Percentiles rank a stretch among this genome's conserved stretches.
phyloP scores from a whole-genome alignment of 2,329 filamentous ascomycete species.

The Cladosporium oxysporum region DNA sequence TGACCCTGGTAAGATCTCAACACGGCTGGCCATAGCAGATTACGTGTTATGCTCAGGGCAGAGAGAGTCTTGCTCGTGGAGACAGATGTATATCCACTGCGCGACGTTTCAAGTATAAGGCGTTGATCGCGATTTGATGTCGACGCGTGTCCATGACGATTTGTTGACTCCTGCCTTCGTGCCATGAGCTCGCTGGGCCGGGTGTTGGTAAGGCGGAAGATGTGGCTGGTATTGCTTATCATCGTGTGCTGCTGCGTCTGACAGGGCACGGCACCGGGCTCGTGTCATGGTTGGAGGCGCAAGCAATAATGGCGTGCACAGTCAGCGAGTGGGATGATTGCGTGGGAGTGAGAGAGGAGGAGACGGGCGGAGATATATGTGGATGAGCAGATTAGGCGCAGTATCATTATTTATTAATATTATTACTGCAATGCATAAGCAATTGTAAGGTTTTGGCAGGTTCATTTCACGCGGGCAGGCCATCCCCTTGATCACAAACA shows the following conservation, averaged over 20 bases:
- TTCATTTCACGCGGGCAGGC: background rate
- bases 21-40: background rate
- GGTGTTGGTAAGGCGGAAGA: background rate
- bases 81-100: background rate
- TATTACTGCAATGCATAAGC: background rate
- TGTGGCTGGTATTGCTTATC: background rate
- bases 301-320: background rate
- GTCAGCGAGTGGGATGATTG: background rate
- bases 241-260: background rate
- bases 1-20: background rate
- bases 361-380: background rate
- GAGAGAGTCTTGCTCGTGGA: background rate
- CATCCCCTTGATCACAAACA: background rate
- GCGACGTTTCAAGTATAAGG: slow-evolving; percentile 3
- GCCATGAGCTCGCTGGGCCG: background rate
- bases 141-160: slow-evolving; percentile 5
- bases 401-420: background rate
- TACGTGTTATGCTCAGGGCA: slow-evolving; percentile 3
- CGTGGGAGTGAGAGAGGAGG: background rate
- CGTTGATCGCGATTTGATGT: background rate
- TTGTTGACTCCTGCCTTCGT: background rate
- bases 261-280: background rate
- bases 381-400: background rate
- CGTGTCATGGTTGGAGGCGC: slow-evolving; percentile 5
- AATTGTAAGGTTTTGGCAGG: background rate